phyloP scores from a whole-genome alignment of 2,329 filamentous ascomycete species.

The Fusarium austroafricanum region DNA sequence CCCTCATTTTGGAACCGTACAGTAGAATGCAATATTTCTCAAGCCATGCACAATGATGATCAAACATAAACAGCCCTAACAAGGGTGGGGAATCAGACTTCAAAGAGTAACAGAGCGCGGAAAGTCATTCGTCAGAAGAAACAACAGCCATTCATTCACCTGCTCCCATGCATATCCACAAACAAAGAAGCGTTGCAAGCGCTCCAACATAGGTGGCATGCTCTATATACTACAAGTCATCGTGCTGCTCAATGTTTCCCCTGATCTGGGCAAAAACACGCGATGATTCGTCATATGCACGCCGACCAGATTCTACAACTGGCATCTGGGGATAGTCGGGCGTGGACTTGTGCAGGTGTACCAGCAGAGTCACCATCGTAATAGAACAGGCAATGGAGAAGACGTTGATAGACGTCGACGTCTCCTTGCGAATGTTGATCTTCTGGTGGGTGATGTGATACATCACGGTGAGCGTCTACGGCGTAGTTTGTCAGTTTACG shows the following conservation, averaged over 20 bases:
- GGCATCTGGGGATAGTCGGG: slow-evolving; percentile 71
- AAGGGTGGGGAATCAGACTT: slow-evolving; percentile 33
- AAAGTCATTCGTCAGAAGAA: background rate
- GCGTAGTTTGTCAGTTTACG: slow-evolving; percentile 10
- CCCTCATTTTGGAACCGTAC: background rate
- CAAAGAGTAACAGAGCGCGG: slow-evolving; percentile 2
- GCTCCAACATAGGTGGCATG: background rate
- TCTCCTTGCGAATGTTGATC: slow-evolving; percentile 83
- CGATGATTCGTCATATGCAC: slow-evolving; percentile 52
- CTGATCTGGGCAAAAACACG: slow-evolving; percentile 47
- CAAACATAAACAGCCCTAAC: slow-evolving; percentile 4
- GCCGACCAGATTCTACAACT: slow-evolving; percentile 57
- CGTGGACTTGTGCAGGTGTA: slow-evolving; percentile 73
- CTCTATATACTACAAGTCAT: slow-evolving; percentile 44
- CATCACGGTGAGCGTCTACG: slow-evolving; percentile 75
- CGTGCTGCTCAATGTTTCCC: slow-evolving; percentile 43
- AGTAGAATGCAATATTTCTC: background rate
- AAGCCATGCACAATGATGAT: background rate
- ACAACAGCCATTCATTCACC: background rate
- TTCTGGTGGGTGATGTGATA: slow-evolving; percentile 84
- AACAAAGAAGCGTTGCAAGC: background rate
- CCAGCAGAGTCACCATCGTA: slow-evolving; percentile 76
- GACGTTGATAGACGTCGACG: slow-evolving; percentile 79
- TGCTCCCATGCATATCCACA: background rate
- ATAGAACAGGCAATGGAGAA: slow-evolving; percentile 82